These are phyloP conservation scores for Dactylellina leptospora DNA, from an alignment of 2,329 filamentous ascomycete species.

Conservation along the genomic window DNA sequence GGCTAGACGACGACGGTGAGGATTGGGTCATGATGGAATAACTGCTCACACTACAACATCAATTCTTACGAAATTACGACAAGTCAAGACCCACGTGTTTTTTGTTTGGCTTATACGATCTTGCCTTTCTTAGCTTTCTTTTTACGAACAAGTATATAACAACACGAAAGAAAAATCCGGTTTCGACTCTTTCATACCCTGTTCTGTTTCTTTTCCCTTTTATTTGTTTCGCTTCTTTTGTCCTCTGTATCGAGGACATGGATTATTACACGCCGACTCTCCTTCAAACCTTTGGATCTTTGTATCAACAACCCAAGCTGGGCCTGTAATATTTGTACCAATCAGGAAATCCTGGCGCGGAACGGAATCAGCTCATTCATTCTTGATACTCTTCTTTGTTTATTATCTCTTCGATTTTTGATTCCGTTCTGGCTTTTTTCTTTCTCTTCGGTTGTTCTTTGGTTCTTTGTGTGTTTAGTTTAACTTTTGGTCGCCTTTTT, in stretches of 20 bases:
- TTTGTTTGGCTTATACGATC: constrained; percentile 24
- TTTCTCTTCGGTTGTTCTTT: constrained; percentile 13
- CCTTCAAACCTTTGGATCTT: constrained; percentile 37
- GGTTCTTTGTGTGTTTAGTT: constrained; percentile 33
- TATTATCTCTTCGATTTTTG: constrained; percentile 1
- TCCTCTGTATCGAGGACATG: constrained; percentile 9
- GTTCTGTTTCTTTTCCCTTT: constrained; percentile 30
- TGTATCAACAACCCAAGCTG: constrained; percentile 36
- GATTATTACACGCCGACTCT: constrained; percentile 35
- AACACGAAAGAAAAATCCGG: constrained; percentile 19
- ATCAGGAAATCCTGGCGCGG: constrained; percentile 50
- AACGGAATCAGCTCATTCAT: constrained; percentile 22
- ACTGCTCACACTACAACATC: constrained; percentile 8
- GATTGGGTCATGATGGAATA: constrained; percentile 52
- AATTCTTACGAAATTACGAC: constrained; percentile 25
- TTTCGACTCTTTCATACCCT: constrained; percentile 29
- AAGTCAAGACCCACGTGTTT: constrained; percentile 25
- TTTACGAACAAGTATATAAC: constrained; percentile 43
- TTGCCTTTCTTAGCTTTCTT: constrained; percentile 29
- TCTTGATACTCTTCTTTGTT: neutral
- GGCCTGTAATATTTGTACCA: constrained; percentile 53
- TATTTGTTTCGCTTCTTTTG: constrained; percentile 40
- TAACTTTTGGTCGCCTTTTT: constrained; percentile 23
- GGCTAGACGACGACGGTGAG: constrained; percentile 36
- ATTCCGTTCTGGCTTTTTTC: constrained; percentile 41